These are phyloP conservation scores for Paramecium bursaria DNA, from an alignment of 73 alveolate species.

Conservation along the genomic window DNA sequence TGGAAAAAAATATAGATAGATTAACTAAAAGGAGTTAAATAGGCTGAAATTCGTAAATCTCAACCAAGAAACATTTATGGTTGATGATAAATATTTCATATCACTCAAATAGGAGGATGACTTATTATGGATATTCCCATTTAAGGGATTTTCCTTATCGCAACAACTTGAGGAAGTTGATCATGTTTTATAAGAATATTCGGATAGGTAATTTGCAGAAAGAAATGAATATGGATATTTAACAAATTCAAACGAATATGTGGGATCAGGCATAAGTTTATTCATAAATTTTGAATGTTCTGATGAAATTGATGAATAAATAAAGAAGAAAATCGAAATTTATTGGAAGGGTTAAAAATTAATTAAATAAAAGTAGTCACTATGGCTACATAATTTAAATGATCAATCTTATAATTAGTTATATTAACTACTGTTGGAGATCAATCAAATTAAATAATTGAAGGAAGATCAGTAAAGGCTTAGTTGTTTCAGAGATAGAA, in stretches of 20 bases:
- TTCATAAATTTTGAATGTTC: neutral
- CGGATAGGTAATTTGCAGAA: slow-evolving; percentile 1
- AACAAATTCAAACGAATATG: slow-evolving; percentile 6
- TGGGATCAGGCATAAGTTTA: slow-evolving; percentile 10
- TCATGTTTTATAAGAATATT: neutral
- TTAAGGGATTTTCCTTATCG: neutral
- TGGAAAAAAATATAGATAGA: no score
- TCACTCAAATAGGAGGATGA: slow-evolving; percentile 31
- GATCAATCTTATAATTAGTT: neutral
- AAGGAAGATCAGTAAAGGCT: no score
- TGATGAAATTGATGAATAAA: neutral
- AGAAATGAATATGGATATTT: slow-evolving; percentile 29
- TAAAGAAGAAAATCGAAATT: neutral
- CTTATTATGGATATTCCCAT: slow-evolving; percentile 12
- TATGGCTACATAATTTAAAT: no score
- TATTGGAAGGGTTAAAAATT: no score
- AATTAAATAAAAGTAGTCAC: no score
- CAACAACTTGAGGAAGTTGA: slow-evolving; percentile 6
- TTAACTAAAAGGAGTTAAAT: no score
- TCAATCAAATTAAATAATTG: no score
- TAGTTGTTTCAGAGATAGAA: no score
- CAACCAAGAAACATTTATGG: neutral
- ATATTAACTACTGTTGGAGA: neutral
- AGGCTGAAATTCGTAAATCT: no score
- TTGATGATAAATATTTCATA: neutral